Percentiles rank a stretch among this genome's conserved stretches.
These are phyloP conservation scores for Aspergillus aculeatus DNA, from an alignment of 2,329 filamentous ascomycete genomes.

Conservation along the genomic window DNA sequence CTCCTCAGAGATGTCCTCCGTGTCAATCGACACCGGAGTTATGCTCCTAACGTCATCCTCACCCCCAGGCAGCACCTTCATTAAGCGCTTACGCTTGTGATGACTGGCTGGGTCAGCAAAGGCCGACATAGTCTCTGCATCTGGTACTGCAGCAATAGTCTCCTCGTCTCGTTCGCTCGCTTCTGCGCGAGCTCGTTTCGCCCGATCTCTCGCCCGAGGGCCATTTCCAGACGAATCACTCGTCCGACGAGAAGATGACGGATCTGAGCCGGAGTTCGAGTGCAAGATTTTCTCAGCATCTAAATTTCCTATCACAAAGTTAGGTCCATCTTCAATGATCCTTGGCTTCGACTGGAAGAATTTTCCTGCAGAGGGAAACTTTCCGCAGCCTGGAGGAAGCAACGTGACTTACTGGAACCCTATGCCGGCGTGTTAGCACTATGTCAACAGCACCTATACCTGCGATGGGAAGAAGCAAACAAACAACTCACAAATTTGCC, in stretches of 20 bases:
- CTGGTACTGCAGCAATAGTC: neutral
- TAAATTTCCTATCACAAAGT: neutral
- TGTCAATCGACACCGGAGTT: constrained; percentile 31
- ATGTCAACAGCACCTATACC: too few relatives aligned
- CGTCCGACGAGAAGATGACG: neutral
- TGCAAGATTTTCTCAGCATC: neutral
- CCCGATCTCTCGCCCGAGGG: neutral
- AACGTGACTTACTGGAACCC: neutral
- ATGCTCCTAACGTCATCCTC: constrained; percentile 26
- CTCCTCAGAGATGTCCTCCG: constrained; percentile 47
- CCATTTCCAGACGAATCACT: neutral
- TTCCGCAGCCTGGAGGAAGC: neutral
- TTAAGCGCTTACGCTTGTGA: constrained; percentile 26
- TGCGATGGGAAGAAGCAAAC: too few relatives aligned
- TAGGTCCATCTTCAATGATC: neutral
- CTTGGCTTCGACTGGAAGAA: neutral
- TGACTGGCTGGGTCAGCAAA: constrained; percentile 2
- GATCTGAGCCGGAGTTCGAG: neutral
- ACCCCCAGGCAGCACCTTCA: constrained; percentile 17
- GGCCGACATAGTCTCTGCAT: neutral
- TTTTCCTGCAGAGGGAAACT: neutral
- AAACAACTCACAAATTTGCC: constrained; percentile 35
- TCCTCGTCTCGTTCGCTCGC: constrained; percentile 1
- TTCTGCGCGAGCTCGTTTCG: neutral
- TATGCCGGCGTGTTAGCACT: neutral